These are phyloP conservation scores for Diddensiella santjacobensis DNA, from an alignment of 805 yeast species.

Conservation along the genomic window DNA sequence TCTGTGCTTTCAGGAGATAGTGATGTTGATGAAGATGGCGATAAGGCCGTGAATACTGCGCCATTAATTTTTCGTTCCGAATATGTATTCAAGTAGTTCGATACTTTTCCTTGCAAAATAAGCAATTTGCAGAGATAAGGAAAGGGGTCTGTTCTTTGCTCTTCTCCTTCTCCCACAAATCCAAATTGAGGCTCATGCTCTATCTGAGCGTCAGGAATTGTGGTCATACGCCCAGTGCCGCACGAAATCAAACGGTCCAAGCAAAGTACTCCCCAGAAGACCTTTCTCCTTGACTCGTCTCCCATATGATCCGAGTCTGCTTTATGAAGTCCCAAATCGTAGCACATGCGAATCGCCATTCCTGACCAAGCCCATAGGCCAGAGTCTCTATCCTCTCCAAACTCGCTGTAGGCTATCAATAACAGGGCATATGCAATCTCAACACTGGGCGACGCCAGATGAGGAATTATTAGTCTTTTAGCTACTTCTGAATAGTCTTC, in stretches of 20 bases:
- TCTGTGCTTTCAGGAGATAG: conserved; percentile 15
- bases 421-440: conserved; percentile 28
- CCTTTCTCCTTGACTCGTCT: conserved; percentile 19
- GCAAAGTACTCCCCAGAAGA: conserved; percentile 28
- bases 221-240: conserved; percentile 28
- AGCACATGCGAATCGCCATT: conserved; percentile 31
- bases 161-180: conserved; percentile 12
- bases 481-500: conserved; percentile 27
- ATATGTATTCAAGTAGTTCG: conserved; percentile 25
- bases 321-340: conserved; percentile 29
- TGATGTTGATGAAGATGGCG: neutral
- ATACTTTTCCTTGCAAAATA: conserved; percentile 25
- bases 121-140: conserved; percentile 27
- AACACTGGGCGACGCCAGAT: conserved; percentile 26
- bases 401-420: conserved; percentile 29
- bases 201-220: conserved; percentile 23
- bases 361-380: conserved; percentile 32
- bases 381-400: conserved; percentile 29
- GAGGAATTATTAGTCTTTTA: conserved; percentile 26
- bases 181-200: conserved; percentile 20
- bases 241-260: conserved; percentile 28
- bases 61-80: conserved; percentile 7
- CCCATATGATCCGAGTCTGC: conserved; percentile 14
- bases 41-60: neutral
- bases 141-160: conserved; percentile 24